phyloP scores from a whole-genome alignment of 2,329 filamentous ascomycete species.

The Diaporthe longicolla region DNA sequence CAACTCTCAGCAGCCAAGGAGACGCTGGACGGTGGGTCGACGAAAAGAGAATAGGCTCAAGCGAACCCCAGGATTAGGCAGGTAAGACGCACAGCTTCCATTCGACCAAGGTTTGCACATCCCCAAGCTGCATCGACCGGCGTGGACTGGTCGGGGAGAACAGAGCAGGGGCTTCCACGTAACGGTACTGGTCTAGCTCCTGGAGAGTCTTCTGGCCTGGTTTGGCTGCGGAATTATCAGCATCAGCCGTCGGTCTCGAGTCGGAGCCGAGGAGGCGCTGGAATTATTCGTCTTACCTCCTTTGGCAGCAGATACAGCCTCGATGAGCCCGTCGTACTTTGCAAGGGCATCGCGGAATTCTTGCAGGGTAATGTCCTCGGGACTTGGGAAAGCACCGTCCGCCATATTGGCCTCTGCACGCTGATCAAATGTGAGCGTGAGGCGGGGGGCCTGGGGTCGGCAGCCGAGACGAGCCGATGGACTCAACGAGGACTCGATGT shows the following conservation, averaged over 20 bases:
- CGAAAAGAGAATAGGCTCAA: constrained; percentile 22
- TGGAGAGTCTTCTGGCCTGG: constrained; percentile 64
- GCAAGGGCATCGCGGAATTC: constrained; percentile 47
- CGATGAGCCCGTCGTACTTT: constrained; percentile 47
- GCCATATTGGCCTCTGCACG: constrained; percentile 39
- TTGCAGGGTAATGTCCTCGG: constrained; percentile 47
- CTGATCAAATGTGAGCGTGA: not conserved
- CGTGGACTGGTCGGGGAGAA: constrained; percentile 57
- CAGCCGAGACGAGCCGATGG: constrained; percentile 2
- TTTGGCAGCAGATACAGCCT: constrained; percentile 61
- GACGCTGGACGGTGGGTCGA: not conserved
- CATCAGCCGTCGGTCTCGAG: constrained; percentile 13
- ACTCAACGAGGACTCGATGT: not conserved
- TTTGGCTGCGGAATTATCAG: constrained; percentile 56
- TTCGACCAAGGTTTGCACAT: constrained; percentile 73
- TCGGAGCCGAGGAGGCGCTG: not conserved
- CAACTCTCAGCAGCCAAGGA: constrained; percentile 3
- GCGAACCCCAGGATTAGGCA: constrained; percentile 18
- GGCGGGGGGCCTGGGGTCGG: not conserved
- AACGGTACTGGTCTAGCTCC: constrained; percentile 73
- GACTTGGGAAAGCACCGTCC: constrained; percentile 45
- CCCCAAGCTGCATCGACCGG: constrained; percentile 65
- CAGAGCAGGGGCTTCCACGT: constrained; percentile 63
- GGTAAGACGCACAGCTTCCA: constrained; percentile 76
- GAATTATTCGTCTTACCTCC: constrained; percentile 54